Evolutionary conservation across 179 eudicot genomes (phyloP), one percentile per base, ranked within the genome.

Genomic region (Vitellaria paradoxa): DNA sequence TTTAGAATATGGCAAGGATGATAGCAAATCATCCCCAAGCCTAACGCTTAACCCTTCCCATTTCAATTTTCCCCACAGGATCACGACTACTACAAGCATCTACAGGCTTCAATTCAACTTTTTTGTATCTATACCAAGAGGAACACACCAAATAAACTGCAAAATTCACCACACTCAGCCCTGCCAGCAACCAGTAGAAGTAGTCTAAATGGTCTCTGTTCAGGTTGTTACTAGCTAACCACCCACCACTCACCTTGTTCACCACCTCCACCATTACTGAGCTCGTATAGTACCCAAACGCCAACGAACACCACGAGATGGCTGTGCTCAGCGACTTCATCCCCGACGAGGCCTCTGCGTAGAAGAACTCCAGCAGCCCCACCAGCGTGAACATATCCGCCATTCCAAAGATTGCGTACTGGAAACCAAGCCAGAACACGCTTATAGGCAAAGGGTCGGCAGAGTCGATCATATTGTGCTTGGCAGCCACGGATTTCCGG

Each of bases 301-400:
- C 87, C 73, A 89, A 49, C 0, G 94, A 87, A 66, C 87, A 86
- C 85, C 93, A 87, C 4, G 92, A 88, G 26, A 93, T 79, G 9
- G 90, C 90, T 0, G 92, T 91, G 65, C 96, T 79, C 81, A 89
- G 70, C 0, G 97, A 89, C 79, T 93, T 93, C 93, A 91, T 89
- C 24, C 97, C 97, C 1, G 84, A 77, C 7, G 97, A 90, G 52
- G 91, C 88, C 83, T 93, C 93, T n/a, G 91, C 80, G 65, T 91
- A 82, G 83, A 93, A n/a, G 66, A 91, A 93, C 26, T 93, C 92
- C n/a, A 93, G 82, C 79, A 91, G 78, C 2, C 97, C 97, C 4
- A 89, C 88, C 42, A 89, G 76, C 0, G 96, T 91, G 66, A 93
- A 93, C 71, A 93, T 91, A 66, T 91, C 96, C 45, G 96, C 97